Evolutionary conservation across 306 rosid species (phyloP).

Genomic region (Gastrolobium villosum): DNA sequence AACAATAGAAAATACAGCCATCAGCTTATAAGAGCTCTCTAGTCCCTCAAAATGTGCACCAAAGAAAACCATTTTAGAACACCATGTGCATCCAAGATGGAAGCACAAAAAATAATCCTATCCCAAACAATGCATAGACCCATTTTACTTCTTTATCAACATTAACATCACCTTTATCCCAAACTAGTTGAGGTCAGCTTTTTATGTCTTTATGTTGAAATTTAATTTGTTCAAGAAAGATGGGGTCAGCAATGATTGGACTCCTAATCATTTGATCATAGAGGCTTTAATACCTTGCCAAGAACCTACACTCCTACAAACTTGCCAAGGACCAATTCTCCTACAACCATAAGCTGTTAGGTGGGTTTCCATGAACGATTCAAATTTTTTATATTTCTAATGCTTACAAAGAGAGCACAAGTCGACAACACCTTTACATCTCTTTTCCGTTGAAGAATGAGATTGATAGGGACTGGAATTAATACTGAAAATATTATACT

Average conservation of each 20-base stretch:
- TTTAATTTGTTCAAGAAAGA: slow-evolving; percentile 6
- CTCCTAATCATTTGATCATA: neutral
- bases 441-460: neutral
- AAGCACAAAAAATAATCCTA: slow-evolving; percentile 22
- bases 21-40: neutral
- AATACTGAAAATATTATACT: neutral
- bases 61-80: neutral
- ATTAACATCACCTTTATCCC: neutral
- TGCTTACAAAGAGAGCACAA: neutral
- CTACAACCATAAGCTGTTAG: neutral
- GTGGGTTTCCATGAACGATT: neutral
- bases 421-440: neutral
- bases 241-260: neutral
- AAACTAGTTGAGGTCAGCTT: no score
- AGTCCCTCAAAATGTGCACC: neutral
- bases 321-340: neutral
- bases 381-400: neutral
- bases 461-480: neutral
- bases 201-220: neutral
- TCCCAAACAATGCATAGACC: neutral
- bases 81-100: neutral
- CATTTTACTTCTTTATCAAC: neutral
- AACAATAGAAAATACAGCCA: neutral
- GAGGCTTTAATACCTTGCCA: neutral
- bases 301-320: no score